Conservation (phyloP, 2,329 filamentous ascomycete genomes). For the Epichloe scottii region DNA sequence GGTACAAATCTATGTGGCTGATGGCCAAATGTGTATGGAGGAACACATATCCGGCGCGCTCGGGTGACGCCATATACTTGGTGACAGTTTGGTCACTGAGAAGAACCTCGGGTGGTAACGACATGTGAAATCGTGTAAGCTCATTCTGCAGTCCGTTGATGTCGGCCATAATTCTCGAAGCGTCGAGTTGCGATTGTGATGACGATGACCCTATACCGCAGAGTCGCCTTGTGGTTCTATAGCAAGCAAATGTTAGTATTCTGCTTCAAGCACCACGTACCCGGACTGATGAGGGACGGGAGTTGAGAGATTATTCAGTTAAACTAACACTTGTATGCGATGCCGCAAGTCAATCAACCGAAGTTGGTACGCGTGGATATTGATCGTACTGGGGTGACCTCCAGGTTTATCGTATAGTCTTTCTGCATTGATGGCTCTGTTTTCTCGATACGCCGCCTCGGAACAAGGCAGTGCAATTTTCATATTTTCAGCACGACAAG, state of each 20-base stretch:
- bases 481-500: conserved; percentile 24
- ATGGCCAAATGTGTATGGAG: conserved; percentile 24
- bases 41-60: conserved; percentile 24
- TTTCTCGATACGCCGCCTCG: conserved; percentile 21
- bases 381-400: conserved; percentile 13
- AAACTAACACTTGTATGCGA: conserved; percentile 23
- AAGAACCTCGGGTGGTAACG: conserved; percentile 20
- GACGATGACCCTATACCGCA: conserved; percentile 10
- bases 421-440: conserved; percentile 18
- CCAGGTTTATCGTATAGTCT: conserved; percentile 18
- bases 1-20: conserved; percentile 27
- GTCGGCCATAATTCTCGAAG: conserved; percentile 25
- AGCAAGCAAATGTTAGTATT: background rate
- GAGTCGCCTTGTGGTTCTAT: conserved; percentile 17
- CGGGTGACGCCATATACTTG: conserved; percentile 17
- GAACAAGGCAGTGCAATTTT: conserved; percentile 24
- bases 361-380: conserved; percentile 22
- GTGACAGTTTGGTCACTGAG: conserved; percentile 22
- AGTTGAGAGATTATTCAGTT: background rate
- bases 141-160: conserved; percentile 25
- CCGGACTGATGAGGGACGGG: background rate
- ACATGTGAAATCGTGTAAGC: conserved; percentile 23
- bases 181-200: conserved; percentile 16
- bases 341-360: conserved; percentile 25
- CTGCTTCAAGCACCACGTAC: background rate